Evolutionary conservation across 2,329 filamentous ascomycete genomes (phyloP).

Genomic region (Tolypocladium amazonense): DNA sequence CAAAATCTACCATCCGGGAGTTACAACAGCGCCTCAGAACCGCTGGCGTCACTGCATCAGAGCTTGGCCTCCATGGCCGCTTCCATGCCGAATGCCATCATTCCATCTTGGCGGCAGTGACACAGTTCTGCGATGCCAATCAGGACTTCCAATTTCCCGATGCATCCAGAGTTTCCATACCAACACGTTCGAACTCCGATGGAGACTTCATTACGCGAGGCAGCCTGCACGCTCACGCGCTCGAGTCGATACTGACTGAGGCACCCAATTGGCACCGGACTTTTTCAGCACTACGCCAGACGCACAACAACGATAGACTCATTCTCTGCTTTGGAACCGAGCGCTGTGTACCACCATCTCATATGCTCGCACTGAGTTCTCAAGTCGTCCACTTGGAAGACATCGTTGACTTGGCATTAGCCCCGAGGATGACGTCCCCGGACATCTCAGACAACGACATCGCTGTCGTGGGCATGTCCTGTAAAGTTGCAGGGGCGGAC

Average conservation of each 20-base stretch:
- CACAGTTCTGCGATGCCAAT: background rate
- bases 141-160: background rate
- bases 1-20: background rate
- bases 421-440: background rate
- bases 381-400: background rate
- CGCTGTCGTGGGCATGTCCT: conserved; percentile 28
- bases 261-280: background rate
- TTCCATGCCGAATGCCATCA: background rate
- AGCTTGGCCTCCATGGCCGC: background rate
- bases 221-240: background rate
- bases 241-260: background rate
- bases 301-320: background rate
- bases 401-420: background rate
- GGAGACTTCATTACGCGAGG: background rate
- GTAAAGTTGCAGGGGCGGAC: conserved; percentile 23
- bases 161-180: background rate
- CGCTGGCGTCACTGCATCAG: background rate
- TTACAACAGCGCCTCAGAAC: background rate
- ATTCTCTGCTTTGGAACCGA: background rate
- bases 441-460: conserved; percentile 8
- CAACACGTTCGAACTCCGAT: background rate
- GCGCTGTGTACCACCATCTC: background rate
- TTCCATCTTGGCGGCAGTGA: background rate
- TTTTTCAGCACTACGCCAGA: background rate
- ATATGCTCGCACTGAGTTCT: background rate